Evolutionary conservation across 192 early-diverging fungal genomes (phyloP), one percentile per base, ranked within the genome.

Genomic region (Podila epigama): DNA sequence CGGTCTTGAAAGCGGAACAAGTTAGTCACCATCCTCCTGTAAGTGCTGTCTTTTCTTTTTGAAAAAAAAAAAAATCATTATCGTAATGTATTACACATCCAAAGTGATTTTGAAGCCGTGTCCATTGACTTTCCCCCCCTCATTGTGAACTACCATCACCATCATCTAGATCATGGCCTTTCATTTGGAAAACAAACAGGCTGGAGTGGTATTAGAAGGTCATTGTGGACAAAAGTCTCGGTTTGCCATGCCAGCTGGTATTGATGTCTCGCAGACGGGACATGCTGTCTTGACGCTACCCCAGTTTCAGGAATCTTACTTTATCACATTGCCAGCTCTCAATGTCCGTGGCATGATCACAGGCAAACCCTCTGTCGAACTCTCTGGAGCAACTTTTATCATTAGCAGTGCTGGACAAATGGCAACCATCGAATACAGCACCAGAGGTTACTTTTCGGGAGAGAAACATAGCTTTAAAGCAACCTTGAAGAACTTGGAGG

Each of bases 381-480:
- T 73, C 10, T 62, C 65, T 5, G 62, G 63, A 4, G 28, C 68
- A 7, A 70, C 50, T 0, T 60, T 68, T 40, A 77, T 77, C 34
- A 32, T 68, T 32, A 64, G 66, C 42, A 68, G 58, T 31, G 53
- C 60, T 29, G 60, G 65, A 11, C 27, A 36, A 10, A 20, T 64
- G 13, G 6, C 90, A 13, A 69, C 84, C 52, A 90, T 95, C 67
- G 89, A 92, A 57, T 93, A 89, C 68, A 82, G 82, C 40, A 85
- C 87, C 32, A 92, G 89, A 61, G 89, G 91, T 5, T 93, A 88
- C 86, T 83, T 93, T 58, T 90, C 90, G 15, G 93, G 93, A 48
- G 89, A 92, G 51, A 85, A 90, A 39, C 87, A 93, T 66, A 84
- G 86, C 63, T 94, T 94, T 79, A 89, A 89, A 57, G 91, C 88